Conservation (phyloP, 1,284 basidiomycete genomes). For the Apiotrichum domesticum region DNA sequence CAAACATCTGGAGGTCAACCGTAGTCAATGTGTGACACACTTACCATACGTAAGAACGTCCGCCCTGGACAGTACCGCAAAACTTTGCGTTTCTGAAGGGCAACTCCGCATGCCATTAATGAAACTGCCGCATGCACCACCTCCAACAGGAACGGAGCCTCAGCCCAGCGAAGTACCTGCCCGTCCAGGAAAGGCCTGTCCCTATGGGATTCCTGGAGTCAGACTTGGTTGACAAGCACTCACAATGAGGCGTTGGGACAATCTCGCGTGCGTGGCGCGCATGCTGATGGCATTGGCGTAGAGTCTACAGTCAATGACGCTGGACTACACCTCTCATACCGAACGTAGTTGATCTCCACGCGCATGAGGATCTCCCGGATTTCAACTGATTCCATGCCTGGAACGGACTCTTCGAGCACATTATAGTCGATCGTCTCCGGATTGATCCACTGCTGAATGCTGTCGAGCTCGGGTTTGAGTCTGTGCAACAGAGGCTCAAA, state of each 20-base stretch:
- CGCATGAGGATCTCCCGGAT: constrained; percentile 17
- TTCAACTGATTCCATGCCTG: constrained; percentile 12
- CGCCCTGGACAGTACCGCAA: constrained; percentile 6
- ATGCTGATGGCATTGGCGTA: constrained; percentile 21
- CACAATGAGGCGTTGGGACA: not conserved
- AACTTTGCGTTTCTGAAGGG: not conserved
- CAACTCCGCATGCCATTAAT: constrained; percentile 1
- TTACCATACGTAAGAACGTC: constrained; percentile 6
- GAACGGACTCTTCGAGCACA: constrained; percentile 6
- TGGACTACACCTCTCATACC: constrained; percentile 1
- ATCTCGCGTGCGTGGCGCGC: constrained; percentile 14
- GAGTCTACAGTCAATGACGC: constrained; percentile 6
- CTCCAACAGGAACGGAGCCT: constrained; percentile 8
- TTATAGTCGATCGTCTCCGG: not conserved
- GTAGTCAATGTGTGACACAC: not conserved
- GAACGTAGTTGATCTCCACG: constrained; percentile 21
- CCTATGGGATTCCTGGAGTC: too few species aligned
- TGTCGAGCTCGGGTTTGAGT: constrained; percentile 21
- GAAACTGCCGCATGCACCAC: constrained; percentile 1
- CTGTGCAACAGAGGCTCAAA: constrained; percentile 19
- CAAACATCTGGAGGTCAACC: constrained; percentile 7
- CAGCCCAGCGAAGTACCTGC: constrained; percentile 3
- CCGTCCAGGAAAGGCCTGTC: not conserved
- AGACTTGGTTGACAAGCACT: too few species aligned
- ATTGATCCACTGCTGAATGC: constrained; percentile 8